phyloP scores from a whole-genome alignment of 352 stramenopile species.

The Globisporangium perplexum region DNA sequence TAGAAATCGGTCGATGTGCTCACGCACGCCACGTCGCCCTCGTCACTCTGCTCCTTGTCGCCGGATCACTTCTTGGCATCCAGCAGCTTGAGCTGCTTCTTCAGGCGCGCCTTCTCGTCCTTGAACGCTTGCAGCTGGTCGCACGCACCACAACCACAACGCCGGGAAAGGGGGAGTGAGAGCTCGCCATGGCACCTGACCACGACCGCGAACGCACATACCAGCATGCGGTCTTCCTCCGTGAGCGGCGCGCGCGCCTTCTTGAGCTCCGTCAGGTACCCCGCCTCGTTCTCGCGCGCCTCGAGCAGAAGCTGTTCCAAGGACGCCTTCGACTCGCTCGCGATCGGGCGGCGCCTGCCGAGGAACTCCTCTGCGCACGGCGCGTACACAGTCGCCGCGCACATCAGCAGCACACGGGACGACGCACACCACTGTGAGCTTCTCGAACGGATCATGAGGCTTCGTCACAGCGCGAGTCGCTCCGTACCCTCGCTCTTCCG shows the following conservation, averaged over 20 bases:
- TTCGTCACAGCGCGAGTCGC: not conserved
- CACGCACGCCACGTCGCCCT: not conserved
- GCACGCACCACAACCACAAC: no score
- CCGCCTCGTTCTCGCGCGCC: slow-evolving; percentile 74
- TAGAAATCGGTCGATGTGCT: not conserved
- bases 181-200: no score
- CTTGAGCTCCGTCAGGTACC: slow-evolving; percentile 75
- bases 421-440: not conserved
- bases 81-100: slow-evolving; percentile 81
- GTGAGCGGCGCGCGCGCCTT: slow-evolving; percentile 33
- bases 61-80: slow-evolving; percentile 48
- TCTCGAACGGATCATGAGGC: not conserved
- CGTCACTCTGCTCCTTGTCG: not conserved
- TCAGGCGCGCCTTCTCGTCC: slow-evolving; percentile 78
- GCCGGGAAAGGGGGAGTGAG: no score
- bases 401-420: not conserved
- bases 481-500: slow-evolving; percentile 19
- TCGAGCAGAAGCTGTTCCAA: slow-evolving; percentile 71
- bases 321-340: slow-evolving; percentile 57
- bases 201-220: slow-evolving; percentile 8
- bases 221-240: slow-evolving; percentile 78
- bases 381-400: not conserved
- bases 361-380: slow-evolving; percentile 16
- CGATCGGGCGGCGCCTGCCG: slow-evolving; percentile 7
- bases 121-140: slow-evolving; percentile 75